These are phyloP conservation scores for Alternaria triticina DNA, from an alignment of 2,329 filamentous ascomycete species.

Conservation along the genomic window DNA sequence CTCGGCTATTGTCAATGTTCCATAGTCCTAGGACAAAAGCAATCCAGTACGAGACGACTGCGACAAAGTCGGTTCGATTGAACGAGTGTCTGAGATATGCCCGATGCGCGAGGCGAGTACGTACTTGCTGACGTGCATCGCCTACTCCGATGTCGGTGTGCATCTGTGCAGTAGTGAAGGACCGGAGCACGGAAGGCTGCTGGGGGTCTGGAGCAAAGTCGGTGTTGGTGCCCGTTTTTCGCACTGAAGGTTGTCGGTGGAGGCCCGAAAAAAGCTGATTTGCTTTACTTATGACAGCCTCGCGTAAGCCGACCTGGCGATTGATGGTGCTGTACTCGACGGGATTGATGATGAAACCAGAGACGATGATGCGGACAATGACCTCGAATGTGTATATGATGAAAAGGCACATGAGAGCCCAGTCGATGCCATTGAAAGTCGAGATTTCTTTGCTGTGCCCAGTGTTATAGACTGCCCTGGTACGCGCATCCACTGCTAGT, in stretches of 20 bases:
- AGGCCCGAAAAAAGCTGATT: conserved; percentile 77
- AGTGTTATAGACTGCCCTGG: conserved; percentile 69
- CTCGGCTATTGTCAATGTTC: conserved; percentile 70
- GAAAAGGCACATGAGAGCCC: conserved; percentile 82
- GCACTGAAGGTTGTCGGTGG: conserved; percentile 73
- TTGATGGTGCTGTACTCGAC: conserved; percentile 91
- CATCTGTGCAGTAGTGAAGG: conserved; percentile 75
- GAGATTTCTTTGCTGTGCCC: conserved; percentile 55
- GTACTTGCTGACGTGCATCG: conserved; percentile 77
- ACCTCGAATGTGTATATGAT: conserved; percentile 89
- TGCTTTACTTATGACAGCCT: conserved; percentile 77
- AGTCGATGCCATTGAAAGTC: conserved; percentile 79
- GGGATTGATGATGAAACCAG: conserved; percentile 89
- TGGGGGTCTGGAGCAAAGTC: conserved; percentile 41
- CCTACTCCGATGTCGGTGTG: conserved; percentile 60
- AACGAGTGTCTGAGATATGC: conserved; percentile 95
- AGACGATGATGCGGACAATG: conserved; percentile 84
- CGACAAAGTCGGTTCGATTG: conserved; percentile 93
- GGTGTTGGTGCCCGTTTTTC: conserved; percentile 51
- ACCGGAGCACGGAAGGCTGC: conserved; percentile 73
- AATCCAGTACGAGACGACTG: conserved; percentile 94
- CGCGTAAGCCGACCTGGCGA: conserved; percentile 74
- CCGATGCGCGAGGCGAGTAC: conserved; percentile 83
- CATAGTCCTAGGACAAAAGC: conserved; percentile 76
- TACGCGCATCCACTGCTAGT: conserved; percentile 81